Conservation (phyloP, 2,329 filamentous ascomycete species). For the Calonectria crousiana region DNA sequence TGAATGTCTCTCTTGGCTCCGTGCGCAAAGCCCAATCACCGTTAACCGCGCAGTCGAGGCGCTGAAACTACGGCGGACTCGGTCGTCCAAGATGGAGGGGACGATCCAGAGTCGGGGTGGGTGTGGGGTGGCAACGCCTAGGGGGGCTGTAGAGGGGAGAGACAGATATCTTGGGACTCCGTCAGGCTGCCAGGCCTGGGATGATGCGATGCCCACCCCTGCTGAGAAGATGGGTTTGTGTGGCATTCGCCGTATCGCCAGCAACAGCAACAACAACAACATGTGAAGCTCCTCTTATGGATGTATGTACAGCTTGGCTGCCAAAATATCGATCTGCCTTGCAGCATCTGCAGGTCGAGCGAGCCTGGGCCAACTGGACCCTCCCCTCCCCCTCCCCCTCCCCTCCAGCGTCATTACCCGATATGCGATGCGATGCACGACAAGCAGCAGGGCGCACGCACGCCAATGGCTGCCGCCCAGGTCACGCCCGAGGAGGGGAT, state of each 20-base stretch:
- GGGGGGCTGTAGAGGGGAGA: background rate
- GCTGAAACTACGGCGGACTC: slow-evolving; percentile 17
- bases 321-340: slow-evolving; percentile 24
- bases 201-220: background rate
- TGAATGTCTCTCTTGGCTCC: background rate
- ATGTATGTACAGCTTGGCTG: background rate
- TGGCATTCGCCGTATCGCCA: background rate
- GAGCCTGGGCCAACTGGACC: background rate
- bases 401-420: background rate
- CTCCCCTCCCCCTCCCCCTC: background rate
- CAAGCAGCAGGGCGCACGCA: slow-evolving; percentile 17
- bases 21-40: slow-evolving; percentile 6
- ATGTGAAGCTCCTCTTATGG: slow-evolving; percentile 14
- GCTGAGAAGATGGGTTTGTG: background rate
- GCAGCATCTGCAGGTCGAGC: slow-evolving; percentile 23
- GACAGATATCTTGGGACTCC: slow-evolving; percentile 3
- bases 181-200: background rate
- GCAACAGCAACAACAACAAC: background rate
- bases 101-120: slow-evolving; percentile 10
- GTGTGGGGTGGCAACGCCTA: slow-evolving; percentile 2
- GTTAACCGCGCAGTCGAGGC: slow-evolving; percentile 14
- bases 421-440: slow-evolving; percentile 15
- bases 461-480: background rate
- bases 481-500: slow-evolving; percentile 22
- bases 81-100: slow-evolving; percentile 3